Conservation (phyloP, 805 yeast genomes). For the Candida taoyuanica region DNA sequence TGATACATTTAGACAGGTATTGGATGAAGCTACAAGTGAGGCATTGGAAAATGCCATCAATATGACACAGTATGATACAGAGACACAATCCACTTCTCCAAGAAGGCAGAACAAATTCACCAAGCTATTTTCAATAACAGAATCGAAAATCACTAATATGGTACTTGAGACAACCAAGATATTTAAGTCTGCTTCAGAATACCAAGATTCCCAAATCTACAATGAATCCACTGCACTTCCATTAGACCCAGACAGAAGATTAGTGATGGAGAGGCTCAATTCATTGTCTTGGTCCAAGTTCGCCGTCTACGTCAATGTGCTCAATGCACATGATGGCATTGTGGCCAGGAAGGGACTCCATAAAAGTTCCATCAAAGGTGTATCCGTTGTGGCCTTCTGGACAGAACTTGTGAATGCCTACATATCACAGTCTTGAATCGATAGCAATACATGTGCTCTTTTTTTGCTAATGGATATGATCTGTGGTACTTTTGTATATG, state of each 20-base stretch:
- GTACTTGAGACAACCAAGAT: neutral
- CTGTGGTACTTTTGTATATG: too few relatives aligned
- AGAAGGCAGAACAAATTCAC: neutral
- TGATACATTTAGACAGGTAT: conserved; percentile 10
- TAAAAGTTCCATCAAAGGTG: conserved; percentile 44
- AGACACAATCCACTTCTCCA: conserved; percentile 17
- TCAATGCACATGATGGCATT: conserved; percentile 85
- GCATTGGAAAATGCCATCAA: conserved; percentile 25
- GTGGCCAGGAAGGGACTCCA: conserved; percentile 68
- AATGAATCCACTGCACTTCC: conserved; percentile 25
- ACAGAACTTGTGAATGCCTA: conserved; percentile 25
- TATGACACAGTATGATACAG: conserved; percentile 17
- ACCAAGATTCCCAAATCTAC: conserved; percentile 19
- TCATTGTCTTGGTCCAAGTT: conserved; percentile 70
- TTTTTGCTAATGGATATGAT: too few relatives aligned
- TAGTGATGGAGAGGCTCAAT: conserved; percentile 53
- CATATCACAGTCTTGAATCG: too few relatives aligned
- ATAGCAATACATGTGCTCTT: too few relatives aligned
- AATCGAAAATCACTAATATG: neutral
- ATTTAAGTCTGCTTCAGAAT: conserved; percentile 10
- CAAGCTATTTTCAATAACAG: neutral
- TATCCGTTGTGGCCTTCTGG: conserved; percentile 50
- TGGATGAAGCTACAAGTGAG: conserved; percentile 25
- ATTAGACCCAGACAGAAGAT: conserved; percentile 33
- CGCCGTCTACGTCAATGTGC: conserved; percentile 62